Evolutionary conservation across 805 yeast genomes (phyloP).

Genomic region (Metschnikowia dekortorum): DNA sequence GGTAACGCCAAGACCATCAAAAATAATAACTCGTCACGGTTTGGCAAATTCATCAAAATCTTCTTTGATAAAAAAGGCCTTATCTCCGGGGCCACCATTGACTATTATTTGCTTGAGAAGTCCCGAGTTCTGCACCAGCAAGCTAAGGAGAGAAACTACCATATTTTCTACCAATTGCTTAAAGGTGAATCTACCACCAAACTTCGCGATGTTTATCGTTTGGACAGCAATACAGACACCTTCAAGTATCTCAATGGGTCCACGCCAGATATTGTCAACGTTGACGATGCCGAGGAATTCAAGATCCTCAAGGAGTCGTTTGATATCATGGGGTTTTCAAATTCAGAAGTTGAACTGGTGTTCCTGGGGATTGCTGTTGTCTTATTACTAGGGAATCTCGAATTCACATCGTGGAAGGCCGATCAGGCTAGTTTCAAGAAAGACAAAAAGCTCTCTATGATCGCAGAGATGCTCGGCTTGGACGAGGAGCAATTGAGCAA

Average conservation of each 20-base stretch:
- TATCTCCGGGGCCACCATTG: constrained; percentile 86
- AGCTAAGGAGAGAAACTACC: constrained; percentile 81
- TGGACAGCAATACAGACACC: constrained; percentile 25
- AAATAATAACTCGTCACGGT: constrained; percentile 91
- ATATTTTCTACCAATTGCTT: constrained; percentile 83
- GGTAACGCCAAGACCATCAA: constrained; percentile 96
- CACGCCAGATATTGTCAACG: constrained; percentile 57
- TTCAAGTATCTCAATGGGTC: constrained; percentile 60
- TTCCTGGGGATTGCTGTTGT: constrained; percentile 69
- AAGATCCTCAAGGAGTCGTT: constrained; percentile 61
- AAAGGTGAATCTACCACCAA: constrained; percentile 54
- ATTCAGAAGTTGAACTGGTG: constrained; percentile 51
- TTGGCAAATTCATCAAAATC: constrained; percentile 92
- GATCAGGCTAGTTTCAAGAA: constrained; percentile 73
- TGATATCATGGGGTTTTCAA: constrained; percentile 63
- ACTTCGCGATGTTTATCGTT: constrained; percentile 41
- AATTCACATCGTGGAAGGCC: constrained; percentile 58
- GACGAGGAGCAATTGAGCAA: constrained; percentile 46
- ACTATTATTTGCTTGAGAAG: constrained; percentile 91
- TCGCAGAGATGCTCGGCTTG: constrained; percentile 66
- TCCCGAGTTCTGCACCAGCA: constrained; percentile 84
- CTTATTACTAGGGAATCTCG: constrained; percentile 81
- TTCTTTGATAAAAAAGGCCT: constrained; percentile 61
- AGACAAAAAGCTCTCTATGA: constrained; percentile 43
- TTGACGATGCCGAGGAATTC: constrained; percentile 73